Evolutionary conservation across 805 yeast species (phyloP), one percentile per base, ranked within the genome.

Genomic region (Lachancea waltii): DNA sequence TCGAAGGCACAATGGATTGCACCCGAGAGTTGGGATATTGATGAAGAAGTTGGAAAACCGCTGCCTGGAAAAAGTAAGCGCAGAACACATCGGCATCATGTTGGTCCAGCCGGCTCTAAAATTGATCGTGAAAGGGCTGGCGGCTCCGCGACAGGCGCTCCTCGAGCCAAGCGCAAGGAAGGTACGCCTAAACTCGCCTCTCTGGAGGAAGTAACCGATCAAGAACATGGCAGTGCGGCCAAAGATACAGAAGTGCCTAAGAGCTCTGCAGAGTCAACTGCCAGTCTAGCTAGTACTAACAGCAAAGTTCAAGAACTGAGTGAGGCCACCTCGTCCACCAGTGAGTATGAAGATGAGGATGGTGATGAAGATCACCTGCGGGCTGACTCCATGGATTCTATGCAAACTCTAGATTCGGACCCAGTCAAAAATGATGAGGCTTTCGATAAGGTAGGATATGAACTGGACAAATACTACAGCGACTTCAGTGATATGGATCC

Each of bases 11-110:
- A 49, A 35, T 76, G 81, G 81, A 61, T 58, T 18, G 74, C 81
- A 4, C 81, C 81, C 2, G 79, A 75, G 39, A 69, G 75, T 44
- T 76, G 81, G 81, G 78, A 75, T 48, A 79, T 75, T 7, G 73
- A 70, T 43, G 43, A 46, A 18, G 44, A 36, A 30, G 30, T 35
- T 4, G 51, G 53, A 17, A 27, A 37, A 18, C 28, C 33, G 19
- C 15, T 32, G 30, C 13, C 30, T 11, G 24, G 13, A 17, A 38
- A 30, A 34, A 17, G 18, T 13, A 37, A 34, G 18, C 29, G 14
- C 36, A 35, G 20, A 29, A 20, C 28, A 16, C 33, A 17, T 41
- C 49, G 16, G 14, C 53, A 23, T 38, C 36, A 28, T 7, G 30
- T 19, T 9, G 18, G 28, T 13, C 20, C 26, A 10, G 4, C 40